phyloP scores from a whole-genome alignment of 108 stramenopile genomes.

The Nannochloropsis gaditana region DNA sequence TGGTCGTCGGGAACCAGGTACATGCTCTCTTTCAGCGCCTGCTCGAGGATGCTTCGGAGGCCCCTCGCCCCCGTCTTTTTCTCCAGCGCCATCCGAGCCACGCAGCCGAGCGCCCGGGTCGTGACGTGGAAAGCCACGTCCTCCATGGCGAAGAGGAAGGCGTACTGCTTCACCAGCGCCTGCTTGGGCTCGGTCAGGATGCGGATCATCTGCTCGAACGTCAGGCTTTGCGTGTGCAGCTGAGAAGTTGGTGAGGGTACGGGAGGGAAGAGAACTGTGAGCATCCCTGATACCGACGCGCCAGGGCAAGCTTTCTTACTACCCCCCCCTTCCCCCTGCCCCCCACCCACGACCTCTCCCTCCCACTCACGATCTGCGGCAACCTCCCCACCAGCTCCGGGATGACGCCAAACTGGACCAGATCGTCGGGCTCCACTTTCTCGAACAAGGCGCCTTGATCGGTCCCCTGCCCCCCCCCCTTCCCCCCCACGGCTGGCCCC shows the following conservation, averaged over 20 bases:
- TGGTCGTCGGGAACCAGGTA: conserved; percentile 78
- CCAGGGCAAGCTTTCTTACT: not conserved
- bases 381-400: conserved; percentile 97
- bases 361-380: conserved; percentile 70
- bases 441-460: conserved; percentile 74
- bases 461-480: not conserved
- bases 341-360: not conserved
- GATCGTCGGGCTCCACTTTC: conserved; percentile 83
- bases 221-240: conserved; percentile 76
- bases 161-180: conserved; percentile 93
- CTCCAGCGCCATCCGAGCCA: conserved; percentile 75
- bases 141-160: conserved; percentile 82
- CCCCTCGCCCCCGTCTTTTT: conserved; percentile 93
- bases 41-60: conserved; percentile 83
- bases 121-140: conserved; percentile 88
- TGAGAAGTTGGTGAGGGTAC: not conserved
- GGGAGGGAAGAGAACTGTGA: not conserved
- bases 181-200: conserved; percentile 92
- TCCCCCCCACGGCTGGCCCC: conserved; percentile 71
- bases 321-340: not conserved
- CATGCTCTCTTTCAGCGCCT: conserved; percentile 82
- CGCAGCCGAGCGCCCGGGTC: conserved; percentile 74
- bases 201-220: conserved; percentile 76
- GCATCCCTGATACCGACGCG: not conserved
- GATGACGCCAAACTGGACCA: conserved; percentile 88